phyloP scores from a whole-genome alignment of 805 yeast genomes.

The Brettanomyces naardenensis region DNA sequence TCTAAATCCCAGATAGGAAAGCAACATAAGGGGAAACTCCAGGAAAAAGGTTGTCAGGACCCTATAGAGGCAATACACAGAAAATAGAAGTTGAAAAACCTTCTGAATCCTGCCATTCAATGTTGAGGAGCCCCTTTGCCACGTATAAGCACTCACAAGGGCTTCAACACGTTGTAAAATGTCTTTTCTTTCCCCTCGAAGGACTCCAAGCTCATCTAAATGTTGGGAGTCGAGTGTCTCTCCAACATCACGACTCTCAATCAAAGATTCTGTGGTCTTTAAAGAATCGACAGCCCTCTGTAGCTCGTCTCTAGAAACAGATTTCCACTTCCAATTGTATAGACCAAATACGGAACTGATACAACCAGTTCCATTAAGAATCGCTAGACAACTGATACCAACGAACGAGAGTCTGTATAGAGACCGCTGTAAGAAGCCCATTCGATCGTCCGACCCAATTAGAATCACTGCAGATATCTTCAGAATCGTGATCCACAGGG shows the following conservation, averaged over 20 bases:
- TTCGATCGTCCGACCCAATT: background rate
- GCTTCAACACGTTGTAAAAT: no score
- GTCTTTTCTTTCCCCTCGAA: background rate
- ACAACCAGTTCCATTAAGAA: slow-evolving; percentile 46
- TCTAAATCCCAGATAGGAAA: slow-evolving; percentile 9
- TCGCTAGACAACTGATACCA: slow-evolving; percentile 43
- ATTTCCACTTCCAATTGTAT: slow-evolving; percentile 14
- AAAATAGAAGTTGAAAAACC: slow-evolving; percentile 20
- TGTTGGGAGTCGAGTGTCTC: slow-evolving; percentile 3
- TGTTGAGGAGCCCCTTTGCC: slow-evolving; percentile 8
- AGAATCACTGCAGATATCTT: background rate
- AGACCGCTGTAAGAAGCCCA: slow-evolving; percentile 22
- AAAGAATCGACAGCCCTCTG: slow-evolving; percentile 29
- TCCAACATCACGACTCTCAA: slow-evolving; percentile 6
- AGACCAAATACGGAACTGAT: slow-evolving; percentile 34
- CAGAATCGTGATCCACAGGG: slow-evolving; percentile 25
- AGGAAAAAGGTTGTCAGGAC: slow-evolving; percentile 33
- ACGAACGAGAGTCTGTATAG: slow-evolving; percentile 38
- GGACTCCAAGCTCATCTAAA: background rate
- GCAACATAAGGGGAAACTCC: slow-evolving; percentile 29
- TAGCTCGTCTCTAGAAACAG: slow-evolving; percentile 27
- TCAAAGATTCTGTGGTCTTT: slow-evolving; percentile 32
- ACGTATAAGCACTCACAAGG: no score
- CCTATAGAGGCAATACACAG: slow-evolving; percentile 43
- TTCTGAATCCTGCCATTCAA: background rate